Conservation (phyloP, 2,329 filamentous ascomycete species). For the Cladosporium sp. region DNA sequence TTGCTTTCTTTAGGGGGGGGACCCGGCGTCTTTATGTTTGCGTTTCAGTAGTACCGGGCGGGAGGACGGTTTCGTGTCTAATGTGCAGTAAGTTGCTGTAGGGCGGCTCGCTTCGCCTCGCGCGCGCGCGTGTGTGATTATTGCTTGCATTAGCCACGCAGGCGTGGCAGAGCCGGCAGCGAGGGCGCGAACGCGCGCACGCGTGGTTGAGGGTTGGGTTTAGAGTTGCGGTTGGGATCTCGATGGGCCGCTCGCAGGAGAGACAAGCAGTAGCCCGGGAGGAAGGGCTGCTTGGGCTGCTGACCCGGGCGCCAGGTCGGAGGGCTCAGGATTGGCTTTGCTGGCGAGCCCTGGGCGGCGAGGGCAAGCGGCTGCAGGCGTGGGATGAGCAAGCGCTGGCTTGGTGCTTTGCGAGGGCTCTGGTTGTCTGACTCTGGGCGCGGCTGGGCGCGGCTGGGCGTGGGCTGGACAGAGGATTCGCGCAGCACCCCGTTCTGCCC, state of each 20-base stretch:
- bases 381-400: background rate
- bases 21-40: background rate
- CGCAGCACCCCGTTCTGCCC: constrained; percentile 2
- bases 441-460: background rate
- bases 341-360: background rate
- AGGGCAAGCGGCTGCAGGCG: background rate
- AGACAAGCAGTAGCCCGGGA: background rate
- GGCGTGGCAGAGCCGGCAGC: constrained; percentile 1
- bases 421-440: background rate
- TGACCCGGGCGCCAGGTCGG: background rate
- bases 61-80: background rate
- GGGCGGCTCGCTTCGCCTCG: constrained; percentile 3
- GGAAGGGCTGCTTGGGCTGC: background rate
- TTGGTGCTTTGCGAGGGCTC: background rate
- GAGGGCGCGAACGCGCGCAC: background rate
- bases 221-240: background rate
- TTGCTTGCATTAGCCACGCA: constrained; percentile 5
- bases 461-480: background rate
- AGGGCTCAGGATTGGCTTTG: background rate
- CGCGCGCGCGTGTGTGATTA: background rate
- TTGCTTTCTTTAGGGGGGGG: background rate
- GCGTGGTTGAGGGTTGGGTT: background rate
- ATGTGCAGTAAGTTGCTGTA: background rate
- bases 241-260: constrained; percentile 1
- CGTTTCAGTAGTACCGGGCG: background rate